Base-by-base conservation (phyloP, 129 eudicot species). In the Sambucus nigra region DNA sequence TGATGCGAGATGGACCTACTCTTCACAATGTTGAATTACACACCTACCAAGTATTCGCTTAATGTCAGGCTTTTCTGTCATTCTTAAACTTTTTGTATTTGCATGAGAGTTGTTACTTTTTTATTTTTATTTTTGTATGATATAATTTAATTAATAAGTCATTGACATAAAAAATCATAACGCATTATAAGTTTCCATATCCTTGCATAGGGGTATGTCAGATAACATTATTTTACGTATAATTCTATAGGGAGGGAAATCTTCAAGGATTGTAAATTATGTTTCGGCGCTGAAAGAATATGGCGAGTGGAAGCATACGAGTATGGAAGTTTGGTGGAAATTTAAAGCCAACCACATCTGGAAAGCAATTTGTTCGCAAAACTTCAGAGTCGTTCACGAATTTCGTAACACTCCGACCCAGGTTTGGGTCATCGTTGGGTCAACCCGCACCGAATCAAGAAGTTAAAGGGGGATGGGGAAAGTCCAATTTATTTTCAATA, bases 311-410 rank as follows among this genome's bases (percentile, higher is more conserved):
- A 92, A 80, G 74, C 91, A 80, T 54, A 24, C 80, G 27, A 31
- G 74, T 71, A 24, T 86, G 96, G 91, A 92, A 83, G 73, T 92
- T 79, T 53, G 87, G 92, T 51, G 99, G 94, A 57, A 86, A 75
- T 64, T 51, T 66, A 63, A 92, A 80, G 64, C 67, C 86, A 3
- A 29, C 76, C n/a, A 41, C 75, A 7, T 76, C 81, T 21, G 61
- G 72, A 58, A 92, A 80, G 65, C 84, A 82, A 46, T 83, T 86
- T 62, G 56, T 86, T 28, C 99, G 84, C 58, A 92, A 86, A 58
- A 92, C 72, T 60, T 89, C 85, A 7, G 99, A 86, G 60, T 92
- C 96, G 18, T 92, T 92, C 53, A 77, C 82, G 8, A 74, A 49
- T 51, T 82, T 82, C 26, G n/a, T n/a, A n/a, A n/a, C n/a, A n/a